Base-by-base conservation (phyloP, 2,329 filamentous ascomycete genomes). In the Reticulascus tulasneorum region DNA sequence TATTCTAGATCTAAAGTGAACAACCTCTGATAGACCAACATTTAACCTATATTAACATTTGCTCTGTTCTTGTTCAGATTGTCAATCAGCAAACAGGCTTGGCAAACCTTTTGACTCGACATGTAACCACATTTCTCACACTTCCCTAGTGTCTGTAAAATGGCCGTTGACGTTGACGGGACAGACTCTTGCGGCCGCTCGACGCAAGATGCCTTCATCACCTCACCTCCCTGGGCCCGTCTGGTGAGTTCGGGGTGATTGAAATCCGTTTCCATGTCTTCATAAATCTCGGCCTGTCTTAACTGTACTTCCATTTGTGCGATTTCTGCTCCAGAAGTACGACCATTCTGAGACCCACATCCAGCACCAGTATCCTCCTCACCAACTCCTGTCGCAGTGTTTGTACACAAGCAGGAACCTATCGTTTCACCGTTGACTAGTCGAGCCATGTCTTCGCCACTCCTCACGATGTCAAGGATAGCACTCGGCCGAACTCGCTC, bases 381-480 rank as follows among this genome's bases (percentile, higher is more conserved):
- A 9, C 51, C 48, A 7, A 47, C 47, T 6, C 38, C 54, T 9
- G 55, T 48, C 12, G 50, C 46, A 6, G 47, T 46, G 9, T 37
- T 55, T 10, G 55, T 50, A 52, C 72, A 75, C 35, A 52, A 62
- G 46, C 69, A 71, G 8, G 63, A 58, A 16, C 67, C 66, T 18
- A 59, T 62, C 12, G 75, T 59, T 37, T 75, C 71, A 11, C 69
- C 69, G 0, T 85, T 85, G 1, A 93, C 86, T n/a, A 97, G 67
- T 38, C 78, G 80, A 9, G 89, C 91, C 86, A 98, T 95, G 47
- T 97, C 93, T 60, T 97, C 91, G 23, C 93, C 93, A 54, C 90
- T 96, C 39, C 85, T 76, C 19, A 98, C 91, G 35, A 98, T 88
- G 56, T 98, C 93, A 37, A 98, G 58, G 33, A 98, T 97, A 4